Evolutionary conservation across 495 filamentous ascomycete genomes (phyloP).

Genomic region (Podospora comata): DNA sequence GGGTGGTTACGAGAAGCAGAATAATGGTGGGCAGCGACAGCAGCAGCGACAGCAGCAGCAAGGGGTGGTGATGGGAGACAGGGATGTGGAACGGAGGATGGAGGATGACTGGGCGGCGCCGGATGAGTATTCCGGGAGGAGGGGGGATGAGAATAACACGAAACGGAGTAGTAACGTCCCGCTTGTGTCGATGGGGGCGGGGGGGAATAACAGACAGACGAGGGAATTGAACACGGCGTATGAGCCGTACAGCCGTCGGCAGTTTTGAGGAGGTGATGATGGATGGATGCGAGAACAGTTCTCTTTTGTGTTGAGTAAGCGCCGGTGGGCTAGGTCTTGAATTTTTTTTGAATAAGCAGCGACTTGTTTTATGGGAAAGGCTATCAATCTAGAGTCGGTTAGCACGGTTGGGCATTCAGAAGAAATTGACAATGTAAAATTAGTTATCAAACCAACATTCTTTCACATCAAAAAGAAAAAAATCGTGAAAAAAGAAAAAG

Average conservation of each 20-base stretch:
- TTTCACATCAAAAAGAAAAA: no score
- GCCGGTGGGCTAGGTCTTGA: no score
- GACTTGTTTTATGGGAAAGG: no score
- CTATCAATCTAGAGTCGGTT: no score
- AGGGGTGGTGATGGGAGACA: background rate
- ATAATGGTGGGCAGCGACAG: slow-evolving; percentile 17
- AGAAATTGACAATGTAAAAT: no score
- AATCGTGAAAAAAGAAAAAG: background rate
- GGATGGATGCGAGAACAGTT: no score
- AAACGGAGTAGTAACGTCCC: background rate
- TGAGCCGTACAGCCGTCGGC: slow-evolving; percentile 14
- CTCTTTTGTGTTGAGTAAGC: no score
- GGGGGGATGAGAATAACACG: background rate
- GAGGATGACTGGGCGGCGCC: slow-evolving; percentile 28
- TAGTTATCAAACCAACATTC: no score
- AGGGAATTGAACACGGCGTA: slow-evolving; percentile 24
- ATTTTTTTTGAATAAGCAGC: no score
- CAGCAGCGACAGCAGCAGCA: slow-evolving; percentile 5
- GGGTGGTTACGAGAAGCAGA: slow-evolving; percentile 1
- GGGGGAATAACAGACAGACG: slow-evolving; percentile 18
- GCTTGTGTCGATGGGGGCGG: slow-evolving; percentile 13
- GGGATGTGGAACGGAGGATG: slow-evolving; percentile 12
- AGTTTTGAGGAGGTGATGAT: background rate
- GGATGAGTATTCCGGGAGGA: slow-evolving; percentile 23
- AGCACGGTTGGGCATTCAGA: no score